Base-by-base conservation (phyloP, 2,329 filamentous ascomycete species). In the Grosmannia penicillata region DNA sequence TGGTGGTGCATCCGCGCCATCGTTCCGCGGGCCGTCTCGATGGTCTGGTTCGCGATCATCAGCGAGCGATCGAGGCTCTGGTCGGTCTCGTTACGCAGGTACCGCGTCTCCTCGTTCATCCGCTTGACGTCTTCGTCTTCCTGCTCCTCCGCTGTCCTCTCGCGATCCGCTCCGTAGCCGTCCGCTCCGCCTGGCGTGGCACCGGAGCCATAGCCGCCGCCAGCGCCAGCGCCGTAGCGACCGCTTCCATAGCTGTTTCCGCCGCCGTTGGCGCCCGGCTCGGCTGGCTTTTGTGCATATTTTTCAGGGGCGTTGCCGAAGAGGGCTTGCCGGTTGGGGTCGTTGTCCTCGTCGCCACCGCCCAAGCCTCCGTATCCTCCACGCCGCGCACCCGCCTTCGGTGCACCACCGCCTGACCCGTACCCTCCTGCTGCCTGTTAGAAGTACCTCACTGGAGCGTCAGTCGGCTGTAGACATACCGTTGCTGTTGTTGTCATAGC, bases 111-210 rank as follows among this genome's bases (percentile, higher is more conserved):
- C 48, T 78, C 67, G 56, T 85, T 85, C 15, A 79, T 75, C 0
- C 75, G 73, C 42, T 76, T 66, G 11, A 87, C 72, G 43, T 91
- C 78, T 45, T 78, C 59, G 62, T 71, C 63, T 40, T 94, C 84
- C 53, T 84, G 62, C 66, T 75, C 74, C 48, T 95, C 85, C 1
- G 78, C 84, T 0, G 84, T 93, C 47, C 94, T 62, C 55, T 93
- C 75, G 34, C 83, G 73, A 42, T 82, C 70, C 40, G 79, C 76
- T 37, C 82, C 72, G 45, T 76, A 75, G 22, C 67, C 70, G 21
- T 63, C 69, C 41, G 65, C 68, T 10, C 18, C 15, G 10, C n/a
- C 26, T 5, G 11, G 19, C 35, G 8, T 24, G 17, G 18, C 10
- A 23, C 24, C 22, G 4, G 24, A 33, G 13, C 40, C 40, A 9